phyloP scores from a whole-genome alignment of 768 basidiomycete species.

The Xerocomus brunneocitrinus region DNA sequence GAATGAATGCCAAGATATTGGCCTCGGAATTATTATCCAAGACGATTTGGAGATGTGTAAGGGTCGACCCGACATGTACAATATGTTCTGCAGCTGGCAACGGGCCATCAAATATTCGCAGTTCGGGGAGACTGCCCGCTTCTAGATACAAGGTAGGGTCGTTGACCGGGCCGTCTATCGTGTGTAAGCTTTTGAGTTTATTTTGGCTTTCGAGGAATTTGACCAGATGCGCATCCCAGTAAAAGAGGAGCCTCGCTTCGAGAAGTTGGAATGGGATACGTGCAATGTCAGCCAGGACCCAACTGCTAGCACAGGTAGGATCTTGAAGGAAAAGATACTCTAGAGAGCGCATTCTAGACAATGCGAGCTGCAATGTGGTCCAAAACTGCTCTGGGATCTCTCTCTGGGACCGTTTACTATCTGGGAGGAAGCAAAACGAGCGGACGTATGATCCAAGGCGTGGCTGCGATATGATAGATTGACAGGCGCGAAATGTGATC shows the following conservation, averaged over 20 bases:
- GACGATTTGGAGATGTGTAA: conserved; percentile 43
- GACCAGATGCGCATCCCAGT: conserved; percentile 45
- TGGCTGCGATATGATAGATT: conserved; percentile 32
- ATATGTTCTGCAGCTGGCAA: conserved; percentile 40
- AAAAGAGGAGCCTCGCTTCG: conserved; percentile 45
- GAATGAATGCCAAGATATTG: conserved; percentile 30
- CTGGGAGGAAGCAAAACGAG: conserved; percentile 39
- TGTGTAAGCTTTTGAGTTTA: conserved; percentile 38
- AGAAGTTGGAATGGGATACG: conserved; percentile 43
- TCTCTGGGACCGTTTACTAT: conserved; percentile 22
- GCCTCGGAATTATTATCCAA: conserved; percentile 36
- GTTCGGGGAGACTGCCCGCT: conserved; percentile 35
- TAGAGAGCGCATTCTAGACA: conserved; percentile 43
- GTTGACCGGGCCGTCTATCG: conserved; percentile 21
- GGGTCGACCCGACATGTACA: conserved; percentile 29
- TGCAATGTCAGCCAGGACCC: conserved; percentile 41
- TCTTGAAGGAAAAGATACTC: conserved; percentile 43
- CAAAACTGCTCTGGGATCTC: conserved; percentile 39
- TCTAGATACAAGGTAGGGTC: conserved; percentile 24
- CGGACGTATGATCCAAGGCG: conserved; percentile 41
- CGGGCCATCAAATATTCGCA: conserved; percentile 44
- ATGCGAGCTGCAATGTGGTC: conserved; percentile 37
- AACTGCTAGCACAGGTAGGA: conserved; percentile 35
- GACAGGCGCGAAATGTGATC: conserved; percentile 35
- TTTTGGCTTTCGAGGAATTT: conserved; percentile 47